Evolutionary conservation across 202 grass and related monocot genomes (phyloP).

Genomic region (Panicum hallii): DNA sequence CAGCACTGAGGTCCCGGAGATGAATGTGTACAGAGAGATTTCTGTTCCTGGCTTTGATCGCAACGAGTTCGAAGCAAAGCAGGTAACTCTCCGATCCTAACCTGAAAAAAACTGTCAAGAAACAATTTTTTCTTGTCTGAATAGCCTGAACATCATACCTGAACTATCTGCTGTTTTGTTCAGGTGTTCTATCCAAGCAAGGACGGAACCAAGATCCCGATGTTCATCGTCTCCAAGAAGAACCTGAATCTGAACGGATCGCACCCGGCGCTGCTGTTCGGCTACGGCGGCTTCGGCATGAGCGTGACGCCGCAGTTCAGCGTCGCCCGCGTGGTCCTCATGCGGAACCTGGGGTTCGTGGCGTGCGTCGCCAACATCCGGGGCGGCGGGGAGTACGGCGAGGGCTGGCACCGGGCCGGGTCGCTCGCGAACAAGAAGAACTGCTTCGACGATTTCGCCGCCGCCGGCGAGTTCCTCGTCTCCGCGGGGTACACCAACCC

Average conservation of each 20-base stretch:
- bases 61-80: constrained; percentile 74
- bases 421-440: constrained; percentile 85
- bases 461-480: constrained; percentile 78
- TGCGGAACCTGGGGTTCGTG: constrained; percentile 69
- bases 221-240: constrained; percentile 84
- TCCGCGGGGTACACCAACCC: constrained; percentile 70
- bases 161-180: neutral
- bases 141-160: neutral
- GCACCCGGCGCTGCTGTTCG: constrained; percentile 73
- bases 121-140: neutral
- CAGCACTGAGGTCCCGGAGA: constrained; percentile 51
- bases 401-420: constrained; percentile 81
- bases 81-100: constrained; percentile 39
- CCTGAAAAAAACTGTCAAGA: neutral
- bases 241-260: constrained; percentile 67
- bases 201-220: constrained; percentile 85
- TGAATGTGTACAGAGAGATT: constrained; percentile 82
- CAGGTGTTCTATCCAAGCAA: constrained; percentile 77
- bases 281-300: constrained; percentile 86
- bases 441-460: constrained; percentile 90
- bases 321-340: constrained; percentile 65
- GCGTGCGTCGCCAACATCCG: constrained; percentile 84
- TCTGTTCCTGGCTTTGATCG: constrained; percentile 74
- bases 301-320: constrained; percentile 84
- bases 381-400: constrained; percentile 92